Evolutionary conservation across 2,329 filamentous ascomycete species (phyloP).

Genomic region (Pseudogymnoascus verrucosus): DNA sequence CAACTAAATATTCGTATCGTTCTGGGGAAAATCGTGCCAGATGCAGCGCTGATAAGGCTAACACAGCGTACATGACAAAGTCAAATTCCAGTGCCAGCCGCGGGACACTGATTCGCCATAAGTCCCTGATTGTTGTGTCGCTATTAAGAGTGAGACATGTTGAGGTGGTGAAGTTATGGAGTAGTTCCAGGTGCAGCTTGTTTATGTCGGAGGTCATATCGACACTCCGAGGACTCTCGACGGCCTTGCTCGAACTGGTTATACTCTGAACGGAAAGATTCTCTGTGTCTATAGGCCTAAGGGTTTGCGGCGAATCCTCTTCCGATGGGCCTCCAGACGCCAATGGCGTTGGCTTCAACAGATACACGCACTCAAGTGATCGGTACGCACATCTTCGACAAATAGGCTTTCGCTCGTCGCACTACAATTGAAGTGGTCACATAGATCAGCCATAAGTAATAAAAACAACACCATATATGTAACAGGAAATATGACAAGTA

Average conservation of each 20-base stretch:
- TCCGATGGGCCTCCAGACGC: conserved; percentile 11
- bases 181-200: conserved; percentile 41
- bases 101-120: conserved; percentile 41
- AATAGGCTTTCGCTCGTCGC: conserved; percentile 33
- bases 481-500: background rate
- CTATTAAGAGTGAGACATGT: conserved; percentile 41
- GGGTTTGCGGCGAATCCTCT: conserved; percentile 9
- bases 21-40: conserved; percentile 35
- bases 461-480: background rate
- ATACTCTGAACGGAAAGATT: background rate
- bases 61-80: conserved; percentile 41
- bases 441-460: background rate
- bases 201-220: conserved; percentile 23
- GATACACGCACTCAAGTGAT: conserved; percentile 33
- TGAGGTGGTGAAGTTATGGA: conserved; percentile 44
- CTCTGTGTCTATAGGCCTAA: background rate
- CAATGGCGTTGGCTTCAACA: conserved; percentile 14
- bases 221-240: background rate
- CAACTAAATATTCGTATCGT: conserved; percentile 32
- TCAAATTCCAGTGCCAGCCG: conserved; percentile 38
- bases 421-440: conserved; percentile 22
- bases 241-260: background rate
- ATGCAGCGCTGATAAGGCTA: conserved; percentile 43
- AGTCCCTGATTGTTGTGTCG: conserved; percentile 33
- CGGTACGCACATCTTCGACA: conserved; percentile 36